These are phyloP conservation scores for Pythium chondricola DNA, from an alignment of 352 stramenopile genomes.

Conservation along the genomic window DNA sequence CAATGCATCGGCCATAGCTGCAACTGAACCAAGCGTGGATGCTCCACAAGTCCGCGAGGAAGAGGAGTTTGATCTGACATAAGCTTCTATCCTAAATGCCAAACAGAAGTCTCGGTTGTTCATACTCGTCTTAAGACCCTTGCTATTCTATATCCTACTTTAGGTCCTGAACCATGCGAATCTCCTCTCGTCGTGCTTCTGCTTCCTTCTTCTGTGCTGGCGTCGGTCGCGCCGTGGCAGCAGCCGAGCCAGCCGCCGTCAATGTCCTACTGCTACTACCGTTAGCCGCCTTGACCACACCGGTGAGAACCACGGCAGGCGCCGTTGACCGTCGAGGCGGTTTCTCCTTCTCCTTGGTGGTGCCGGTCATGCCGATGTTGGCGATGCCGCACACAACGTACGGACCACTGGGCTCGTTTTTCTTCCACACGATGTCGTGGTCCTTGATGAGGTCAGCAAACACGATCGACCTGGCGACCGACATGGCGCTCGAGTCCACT, in stretches of 20 bases:
- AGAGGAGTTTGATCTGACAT: slow-evolving; percentile 77
- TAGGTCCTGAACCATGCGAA: slow-evolving; percentile 51
- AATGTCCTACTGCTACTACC: slow-evolving; percentile 5
- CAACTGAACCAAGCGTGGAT: too few relatives aligned
- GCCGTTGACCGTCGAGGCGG: slow-evolving; percentile 23
- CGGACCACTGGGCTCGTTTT: slow-evolving; percentile 15
- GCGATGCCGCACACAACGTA: slow-evolving; percentile 50
- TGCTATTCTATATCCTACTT: too few relatives aligned
- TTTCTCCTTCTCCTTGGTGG: slow-evolving; percentile 22
- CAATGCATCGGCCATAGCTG: too few relatives aligned
- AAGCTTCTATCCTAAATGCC: slow-evolving; percentile 1
- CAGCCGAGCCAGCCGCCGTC: slow-evolving; percentile 2
- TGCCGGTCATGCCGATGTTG: slow-evolving; percentile 41
- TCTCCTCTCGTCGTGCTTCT: slow-evolving; percentile 38
- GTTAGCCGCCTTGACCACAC: background rate
- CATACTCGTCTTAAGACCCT: too few relatives aligned
- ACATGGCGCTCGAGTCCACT: slow-evolving; percentile 62
- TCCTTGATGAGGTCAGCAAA: slow-evolving; percentile 50
- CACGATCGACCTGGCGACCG: slow-evolving; percentile 61
- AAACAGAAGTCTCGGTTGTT: too few relatives aligned
- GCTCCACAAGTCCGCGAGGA: too few relatives aligned
- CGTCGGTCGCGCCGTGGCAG: slow-evolving; percentile 17
- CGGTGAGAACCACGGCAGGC: slow-evolving; percentile 9
- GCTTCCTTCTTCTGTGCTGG: slow-evolving; percentile 38
- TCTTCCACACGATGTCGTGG: slow-evolving; percentile 34